Evolutionary conservation across 2,329 filamentous ascomycete species (phyloP).

Genomic region (Fusarium irregulare): DNA sequence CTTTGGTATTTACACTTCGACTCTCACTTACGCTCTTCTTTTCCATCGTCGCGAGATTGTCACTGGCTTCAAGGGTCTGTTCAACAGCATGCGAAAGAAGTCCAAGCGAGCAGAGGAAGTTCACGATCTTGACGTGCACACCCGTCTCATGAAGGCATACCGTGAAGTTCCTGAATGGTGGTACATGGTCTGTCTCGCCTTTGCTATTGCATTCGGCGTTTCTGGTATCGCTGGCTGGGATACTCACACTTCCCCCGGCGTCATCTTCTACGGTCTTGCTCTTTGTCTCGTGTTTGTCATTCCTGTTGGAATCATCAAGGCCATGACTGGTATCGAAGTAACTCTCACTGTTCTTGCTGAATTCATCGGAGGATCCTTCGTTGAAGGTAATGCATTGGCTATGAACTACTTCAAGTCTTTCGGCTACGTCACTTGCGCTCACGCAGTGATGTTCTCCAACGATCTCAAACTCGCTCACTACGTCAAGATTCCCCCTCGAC

Average conservation of each 20-base stretch:
- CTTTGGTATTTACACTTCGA: constrained; percentile 66
- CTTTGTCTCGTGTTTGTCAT: constrained; percentile 64
- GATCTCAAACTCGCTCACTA: constrained; percentile 65
- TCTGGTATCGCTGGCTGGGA: constrained; percentile 61
- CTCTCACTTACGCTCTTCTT: constrained; percentile 61
- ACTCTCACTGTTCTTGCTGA: constrained; percentile 65
- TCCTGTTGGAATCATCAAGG: constrained; percentile 64
- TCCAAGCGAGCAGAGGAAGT: constrained; percentile 51
- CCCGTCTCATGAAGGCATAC: constrained; percentile 60
- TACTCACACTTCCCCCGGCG: constrained; percentile 62
- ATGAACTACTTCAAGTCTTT: constrained; percentile 68
- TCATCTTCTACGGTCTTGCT: constrained; percentile 63
- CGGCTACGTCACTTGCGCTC: constrained; percentile 61
- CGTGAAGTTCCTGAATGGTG: constrained; percentile 66
- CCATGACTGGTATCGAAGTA: constrained; percentile 64
- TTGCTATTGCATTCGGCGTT: constrained; percentile 59
- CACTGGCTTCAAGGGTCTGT: constrained; percentile 61
- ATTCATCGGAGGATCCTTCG: constrained; percentile 63
- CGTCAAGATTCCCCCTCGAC: constrained; percentile 70
- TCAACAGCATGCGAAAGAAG: constrained; percentile 58
- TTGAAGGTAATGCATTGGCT: constrained; percentile 62
- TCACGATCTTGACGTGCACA: constrained; percentile 60
- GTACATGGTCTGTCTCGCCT: constrained; percentile 58
- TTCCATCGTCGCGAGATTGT: constrained; percentile 65
- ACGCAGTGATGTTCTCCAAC: constrained; percentile 63